Percentiles rank a stretch among this genome's conserved stretches.
These are phyloP conservation scores for Mikania micrantha DNA, from an alignment of 129 eudicot genomes.

Conservation along the genomic window DNA sequence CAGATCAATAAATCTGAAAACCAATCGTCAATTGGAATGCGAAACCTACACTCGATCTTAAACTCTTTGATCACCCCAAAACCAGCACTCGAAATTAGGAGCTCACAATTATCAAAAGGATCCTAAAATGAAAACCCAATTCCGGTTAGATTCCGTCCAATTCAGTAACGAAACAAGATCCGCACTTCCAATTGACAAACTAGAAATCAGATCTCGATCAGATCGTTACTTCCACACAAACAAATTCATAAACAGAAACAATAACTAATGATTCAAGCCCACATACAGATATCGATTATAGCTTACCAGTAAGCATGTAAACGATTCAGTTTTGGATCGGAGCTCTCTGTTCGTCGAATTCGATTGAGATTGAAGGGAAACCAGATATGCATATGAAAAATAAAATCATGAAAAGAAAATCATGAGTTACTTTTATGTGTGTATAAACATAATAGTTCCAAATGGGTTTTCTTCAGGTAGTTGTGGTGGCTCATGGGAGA, in stretches of 20 bases:
- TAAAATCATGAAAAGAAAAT: background rate
- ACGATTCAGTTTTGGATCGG: background rate
- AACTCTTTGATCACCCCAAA: background rate
- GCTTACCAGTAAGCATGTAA: constrained; percentile 2
- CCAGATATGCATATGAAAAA: background rate
- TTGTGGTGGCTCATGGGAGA: no score
- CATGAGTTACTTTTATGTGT: no score
- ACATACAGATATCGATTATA: background rate
- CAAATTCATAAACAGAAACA: background rate
- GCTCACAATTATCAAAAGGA: background rate
- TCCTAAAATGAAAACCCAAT: background rate
- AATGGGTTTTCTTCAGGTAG: no score
- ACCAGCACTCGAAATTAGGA: background rate
- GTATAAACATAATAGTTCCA: no score
- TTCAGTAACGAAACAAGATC: background rate
- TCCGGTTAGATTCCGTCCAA: background rate
- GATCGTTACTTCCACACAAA: constrained; percentile 3
- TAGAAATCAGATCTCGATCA: background rate
- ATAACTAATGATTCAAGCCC: background rate
- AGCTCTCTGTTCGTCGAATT: background rate
- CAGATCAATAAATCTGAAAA: background rate
- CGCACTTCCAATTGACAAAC: background rate
- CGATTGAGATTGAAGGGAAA: background rate
- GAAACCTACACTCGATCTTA: background rate
- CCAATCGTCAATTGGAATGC: background rate